Percentiles rank a stretch among this genome's conserved stretches.
These are phyloP conservation scores for Nephelium lappaceum DNA, from an alignment of 345 rosid genomes.

Conservation along the genomic window DNA sequence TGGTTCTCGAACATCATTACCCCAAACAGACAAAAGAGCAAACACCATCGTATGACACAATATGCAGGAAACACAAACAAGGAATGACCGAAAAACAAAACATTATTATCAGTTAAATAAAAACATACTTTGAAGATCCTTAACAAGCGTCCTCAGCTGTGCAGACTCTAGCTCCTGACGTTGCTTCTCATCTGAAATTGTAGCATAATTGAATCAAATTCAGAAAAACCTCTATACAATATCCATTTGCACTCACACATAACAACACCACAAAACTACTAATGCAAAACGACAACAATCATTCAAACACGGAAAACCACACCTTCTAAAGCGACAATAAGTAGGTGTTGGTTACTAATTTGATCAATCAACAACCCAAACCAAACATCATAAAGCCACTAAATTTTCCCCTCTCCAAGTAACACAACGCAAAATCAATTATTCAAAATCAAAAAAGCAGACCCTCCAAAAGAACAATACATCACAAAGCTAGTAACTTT, in stretches of 20 bases:
- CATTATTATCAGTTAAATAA: neutral
- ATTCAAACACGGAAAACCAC: no score
- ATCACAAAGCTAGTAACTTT: neutral
- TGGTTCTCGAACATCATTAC: neutral
- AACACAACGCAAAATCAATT: neutral
- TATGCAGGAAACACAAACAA: neutral
- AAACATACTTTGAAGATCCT: constrained; percentile 67
- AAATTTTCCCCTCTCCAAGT: neutral
- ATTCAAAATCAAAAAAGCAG: no score
- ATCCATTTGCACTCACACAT: neutral
- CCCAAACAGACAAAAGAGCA: neutral
- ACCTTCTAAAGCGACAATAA: no score
- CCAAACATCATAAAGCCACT: neutral
- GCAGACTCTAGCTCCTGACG: constrained; percentile 59
- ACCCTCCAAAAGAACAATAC: neutral
- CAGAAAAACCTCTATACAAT: neutral
- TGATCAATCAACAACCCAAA: neutral
- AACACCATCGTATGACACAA: neutral
- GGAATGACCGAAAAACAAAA: neutral
- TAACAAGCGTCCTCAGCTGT: constrained; percentile 70
- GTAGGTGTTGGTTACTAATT: no score
- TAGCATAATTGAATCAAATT: constrained; percentile 13
- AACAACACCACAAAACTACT: no score
- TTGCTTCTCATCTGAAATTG: constrained; percentile 59
- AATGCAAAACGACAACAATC: no score